Evolutionary conservation across 192 early-diverging fungal genomes (phyloP), one percentile per base, ranked within the genome.

Genomic region (Anaeromyces robustus): DNA sequence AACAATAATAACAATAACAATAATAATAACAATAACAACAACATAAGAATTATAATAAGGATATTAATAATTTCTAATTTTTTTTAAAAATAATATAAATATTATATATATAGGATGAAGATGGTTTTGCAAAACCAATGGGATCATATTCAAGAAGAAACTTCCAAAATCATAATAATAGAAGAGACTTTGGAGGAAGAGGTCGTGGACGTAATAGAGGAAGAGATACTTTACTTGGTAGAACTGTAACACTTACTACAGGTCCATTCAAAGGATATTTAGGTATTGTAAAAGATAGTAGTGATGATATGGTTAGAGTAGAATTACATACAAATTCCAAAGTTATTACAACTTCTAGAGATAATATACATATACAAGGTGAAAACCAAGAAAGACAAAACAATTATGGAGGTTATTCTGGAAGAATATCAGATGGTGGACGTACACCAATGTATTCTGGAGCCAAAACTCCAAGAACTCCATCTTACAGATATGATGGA

Each of bases 221-320:
- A 30, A 29, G 82, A 59, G 84, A 90, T 81, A 83, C 85, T 7
- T 78, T 90, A 12, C 86, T 97, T 13, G 89, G 88, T 52, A 92
- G 93, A 81, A 96, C 94, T 0, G 96, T 97, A 16, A 92, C 91
- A 31, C 93, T 96, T 52, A 90, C 89, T 18, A 88, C 91, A 30
- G 98, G 98, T 16, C 93, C 94, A 19, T 95, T 94, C 89, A 99
- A 99, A 84, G 96, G 96, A n/a, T 99, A 97, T 84, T 85, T 96
- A 28, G 98, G 98, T 28, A 95, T 98, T 79, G 95, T 96, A 34
- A 97, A 97, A 83, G 96, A 97, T 41, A 89, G 92, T 0, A 87
- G 89, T 0, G 93, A 93, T 78, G 84, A 82, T 14, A 84, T 86
- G 52, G 94, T 92, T 12, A 90, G 96, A 30, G 93, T 99, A 11